Base-by-base conservation (phyloP, 129 eudicot genomes). In the Flaveria ramosissima region DNA sequence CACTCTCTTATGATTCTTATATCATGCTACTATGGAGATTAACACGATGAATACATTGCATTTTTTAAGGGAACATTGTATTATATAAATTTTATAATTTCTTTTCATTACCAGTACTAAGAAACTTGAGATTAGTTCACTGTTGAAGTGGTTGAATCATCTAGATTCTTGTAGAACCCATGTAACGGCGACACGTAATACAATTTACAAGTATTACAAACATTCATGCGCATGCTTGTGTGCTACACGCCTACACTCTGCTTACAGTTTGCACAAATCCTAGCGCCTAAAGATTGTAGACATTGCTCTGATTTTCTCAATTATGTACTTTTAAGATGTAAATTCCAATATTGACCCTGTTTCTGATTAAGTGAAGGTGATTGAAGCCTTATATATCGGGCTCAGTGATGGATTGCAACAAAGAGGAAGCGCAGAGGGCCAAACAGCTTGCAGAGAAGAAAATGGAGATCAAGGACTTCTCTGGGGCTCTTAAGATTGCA, bases 391-490 rank as follows among this genome's bases (percentile, higher is more conserved):
- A 15, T 69, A 30, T 9, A 62, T 3, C 79, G 62, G 70, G 27
- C 27, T 17, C 36, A 24, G 61, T 82, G 79, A 89, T 89, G 95
- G 95, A 86, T 20, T 84, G 88, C 86, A 89, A 87, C 83, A 83
- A 62, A 83, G 96, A 86, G 78, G 91, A 89, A 80, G 96, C 96
- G 36, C 10, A 43, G 42, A 75, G 86, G 80, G 89, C 89, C 70
- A 86, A 83, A 57, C 77, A 16, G 30, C 39, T 86, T n/a, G 96
- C 96, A 16, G 91, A 86, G 81, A 78, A 72, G 53, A 86, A 80
- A 56, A 82, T 89, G 89, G 89, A 85, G 66, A 78, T 14, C 32
- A 89, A 83, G 56, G 96, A 89, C 62, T 87, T 86, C 57, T 21
- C n/a, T 3, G 86, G 82, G 51, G 91, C 96, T 10, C 67, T 78